Conservation (phyloP, 805 yeast genomes). For the Pichia eremophila region DNA sequence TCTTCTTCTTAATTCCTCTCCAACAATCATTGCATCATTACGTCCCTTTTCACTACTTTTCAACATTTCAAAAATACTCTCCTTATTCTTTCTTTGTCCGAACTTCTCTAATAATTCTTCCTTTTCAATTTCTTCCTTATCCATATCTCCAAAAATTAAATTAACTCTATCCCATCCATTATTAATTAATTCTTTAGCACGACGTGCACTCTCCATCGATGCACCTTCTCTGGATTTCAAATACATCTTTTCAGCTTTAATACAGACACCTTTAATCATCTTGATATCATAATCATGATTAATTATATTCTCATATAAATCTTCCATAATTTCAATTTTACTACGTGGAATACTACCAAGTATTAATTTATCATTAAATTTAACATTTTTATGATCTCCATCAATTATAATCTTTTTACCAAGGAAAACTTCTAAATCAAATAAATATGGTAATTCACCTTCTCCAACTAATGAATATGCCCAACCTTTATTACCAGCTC, state of each 20-base stretch:
- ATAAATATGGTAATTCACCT: slow-evolving; percentile 77
- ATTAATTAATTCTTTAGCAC: slow-evolving; percentile 68
- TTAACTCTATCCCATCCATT: slow-evolving; percentile 89
- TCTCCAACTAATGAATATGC: slow-evolving; percentile 86
- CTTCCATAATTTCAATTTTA: slow-evolving; percentile 62
- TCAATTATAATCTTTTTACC: slow-evolving; percentile 69
- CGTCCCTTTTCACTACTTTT: background rate
- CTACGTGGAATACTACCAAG: slow-evolving; percentile 75
- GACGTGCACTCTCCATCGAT: slow-evolving; percentile 72
- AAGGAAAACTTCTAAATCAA: slow-evolving; percentile 83
- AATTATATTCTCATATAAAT: slow-evolving; percentile 55
- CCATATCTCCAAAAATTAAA: slow-evolving; percentile 65
- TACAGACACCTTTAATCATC: slow-evolving; percentile 59
- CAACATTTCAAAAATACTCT: slow-evolving; percentile 84
- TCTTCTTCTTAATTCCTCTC: slow-evolving; percentile 23
- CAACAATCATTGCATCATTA: slow-evolving; percentile 54
- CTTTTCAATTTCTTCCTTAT: slow-evolving; percentile 67
- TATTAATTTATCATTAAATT: slow-evolving; percentile 53
- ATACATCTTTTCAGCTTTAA: slow-evolving; percentile 82
- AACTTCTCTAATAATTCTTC: slow-evolving; percentile 62
- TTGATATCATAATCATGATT: slow-evolving; percentile 58
- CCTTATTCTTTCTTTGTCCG: slow-evolving; percentile 61
- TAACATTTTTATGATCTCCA: slow-evolving; percentile 54
- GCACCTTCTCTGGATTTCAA: slow-evolving; percentile 81
- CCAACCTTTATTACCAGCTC: slow-evolving; percentile 98